Conservation (phyloP, 257 asterid genomes). For the Striga asiatica region DNA sequence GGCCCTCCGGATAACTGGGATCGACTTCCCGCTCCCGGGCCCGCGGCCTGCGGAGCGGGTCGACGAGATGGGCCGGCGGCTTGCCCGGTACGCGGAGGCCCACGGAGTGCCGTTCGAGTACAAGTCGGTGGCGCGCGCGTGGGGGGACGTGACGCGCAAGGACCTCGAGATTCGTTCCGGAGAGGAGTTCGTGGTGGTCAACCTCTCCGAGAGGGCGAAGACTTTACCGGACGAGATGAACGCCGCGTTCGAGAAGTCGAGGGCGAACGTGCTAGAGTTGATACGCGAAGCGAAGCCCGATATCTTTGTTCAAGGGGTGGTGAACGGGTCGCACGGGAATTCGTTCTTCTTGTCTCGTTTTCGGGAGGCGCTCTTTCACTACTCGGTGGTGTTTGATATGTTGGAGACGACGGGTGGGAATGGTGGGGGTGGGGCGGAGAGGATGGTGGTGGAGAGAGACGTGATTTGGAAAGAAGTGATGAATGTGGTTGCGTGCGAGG, state of each 20-base stretch:
- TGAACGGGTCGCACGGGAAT: slow-evolving; percentile 52
- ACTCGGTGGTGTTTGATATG: slow-evolving; percentile 64
- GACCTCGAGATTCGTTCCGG: slow-evolving; percentile 58
- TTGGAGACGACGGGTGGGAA: slow-evolving; percentile 39
- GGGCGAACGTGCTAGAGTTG: slow-evolving; percentile 41
- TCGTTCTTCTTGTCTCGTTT: slow-evolving; percentile 66
- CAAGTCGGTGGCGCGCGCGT: slow-evolving; percentile 49
- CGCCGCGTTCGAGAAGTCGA: slow-evolving; percentile 36
- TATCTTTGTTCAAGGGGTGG: slow-evolving; percentile 47
- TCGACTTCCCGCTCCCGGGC: slow-evolving; percentile 69
- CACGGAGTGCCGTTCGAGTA: slow-evolving; percentile 59
- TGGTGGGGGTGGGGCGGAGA: slow-evolving; percentile 43
- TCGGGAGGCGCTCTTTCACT: slow-evolving; percentile 63
- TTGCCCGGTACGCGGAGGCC: slow-evolving; percentile 36
- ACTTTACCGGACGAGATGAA: slow-evolving; percentile 57
- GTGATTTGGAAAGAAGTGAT: slow-evolving; percentile 54
- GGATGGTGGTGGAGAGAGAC: slow-evolving; percentile 57
- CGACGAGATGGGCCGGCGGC: slow-evolving; percentile 56
- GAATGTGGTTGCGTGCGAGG: slow-evolving; percentile 20
- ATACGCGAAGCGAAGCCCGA: slow-evolving; percentile 47
- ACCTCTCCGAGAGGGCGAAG: slow-evolving; percentile 37
- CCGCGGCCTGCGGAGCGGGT: slow-evolving; percentile 61
- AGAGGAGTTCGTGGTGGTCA: slow-evolving; percentile 47
- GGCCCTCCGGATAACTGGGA: slow-evolving; percentile 58
- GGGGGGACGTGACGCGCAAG: slow-evolving; percentile 52